A percentile compares a stretch with the other conserved stretches of the same genome.
phyloP scores from a whole-genome alignment of 2,329 filamentous ascomycete species.

The Xylariaceae sp. region DNA sequence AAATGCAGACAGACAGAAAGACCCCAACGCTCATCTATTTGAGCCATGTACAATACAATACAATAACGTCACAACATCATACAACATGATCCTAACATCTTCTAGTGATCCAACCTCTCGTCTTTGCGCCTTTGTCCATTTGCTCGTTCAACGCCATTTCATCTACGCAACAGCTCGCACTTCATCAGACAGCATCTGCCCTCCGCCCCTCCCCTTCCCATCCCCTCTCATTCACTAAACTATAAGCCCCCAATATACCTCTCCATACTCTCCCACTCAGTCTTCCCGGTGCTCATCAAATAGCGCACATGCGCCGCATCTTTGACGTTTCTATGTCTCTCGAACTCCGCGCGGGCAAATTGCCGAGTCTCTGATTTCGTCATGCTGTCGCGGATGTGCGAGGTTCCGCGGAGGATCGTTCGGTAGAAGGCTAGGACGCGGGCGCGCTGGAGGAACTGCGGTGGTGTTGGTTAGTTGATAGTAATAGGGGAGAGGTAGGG shows the following conservation, averaged over 20 bases:
- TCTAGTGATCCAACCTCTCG: too few species aligned
- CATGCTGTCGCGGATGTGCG: constrained; percentile 47
- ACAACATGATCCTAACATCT: too few species aligned
- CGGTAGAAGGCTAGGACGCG: constrained; percentile 58
- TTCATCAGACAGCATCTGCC: not conserved
- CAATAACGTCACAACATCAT: too few species aligned
- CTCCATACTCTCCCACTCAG: constrained; percentile 63
- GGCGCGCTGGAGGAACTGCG: constrained; percentile 57
- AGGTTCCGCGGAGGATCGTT: constrained; percentile 53
- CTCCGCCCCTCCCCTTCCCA: not conserved
- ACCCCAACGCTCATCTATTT: too few species aligned
- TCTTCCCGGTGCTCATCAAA: constrained; percentile 62
- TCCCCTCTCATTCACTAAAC: not conserved
- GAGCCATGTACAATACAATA: too few species aligned
- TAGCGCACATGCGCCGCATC: constrained; percentile 61
- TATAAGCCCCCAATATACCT: constrained; percentile 51
- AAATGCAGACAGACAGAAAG: too few species aligned
- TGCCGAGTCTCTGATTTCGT: constrained; percentile 55
- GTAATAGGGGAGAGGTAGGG: not conserved
- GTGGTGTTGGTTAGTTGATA: constrained; percentile 7
- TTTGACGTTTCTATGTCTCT: constrained; percentile 54
- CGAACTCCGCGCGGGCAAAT: constrained; percentile 60
- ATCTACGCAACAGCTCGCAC: too few species aligned
- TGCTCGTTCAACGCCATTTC: too few species aligned
- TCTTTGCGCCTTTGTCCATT: too few species aligned